Percentiles rank a stretch among this genome's conserved stretches.
These are phyloP conservation scores for Vitis amurensis DNA, from an alignment of 164 flowering plant species.

Conservation along the genomic window DNA sequence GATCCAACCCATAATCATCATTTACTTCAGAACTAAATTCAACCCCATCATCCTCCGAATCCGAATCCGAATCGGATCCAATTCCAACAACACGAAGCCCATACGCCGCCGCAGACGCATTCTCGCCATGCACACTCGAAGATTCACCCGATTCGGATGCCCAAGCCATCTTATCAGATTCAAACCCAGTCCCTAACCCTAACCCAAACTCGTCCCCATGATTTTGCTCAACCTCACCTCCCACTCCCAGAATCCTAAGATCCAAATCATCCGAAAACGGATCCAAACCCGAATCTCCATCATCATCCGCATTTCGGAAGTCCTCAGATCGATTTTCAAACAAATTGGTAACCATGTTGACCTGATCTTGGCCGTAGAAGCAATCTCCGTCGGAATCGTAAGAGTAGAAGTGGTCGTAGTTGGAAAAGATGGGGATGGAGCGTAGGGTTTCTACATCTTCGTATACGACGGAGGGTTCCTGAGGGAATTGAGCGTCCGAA, in stretches of 20 bases:
- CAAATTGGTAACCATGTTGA: background rate
- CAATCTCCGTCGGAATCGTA: background rate
- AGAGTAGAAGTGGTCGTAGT: background rate
- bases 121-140: background rate
- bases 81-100: conserved; percentile 20
- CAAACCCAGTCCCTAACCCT: conserved; percentile 14
- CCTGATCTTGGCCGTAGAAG: background rate
- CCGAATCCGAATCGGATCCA: conserved; percentile 11
- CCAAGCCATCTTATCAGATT: background rate
- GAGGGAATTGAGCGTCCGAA: background rate
- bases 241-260: background rate
- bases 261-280: conserved; percentile 13
- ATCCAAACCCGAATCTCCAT: conserved; percentile 8
- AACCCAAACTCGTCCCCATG: conserved; percentile 14
- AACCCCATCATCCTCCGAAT: conserved; percentile 2
- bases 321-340: background rate
- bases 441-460: background rate
- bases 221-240: background rate
- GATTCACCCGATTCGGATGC: background rate
- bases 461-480: background rate
- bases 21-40: background rate
- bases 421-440: background rate
- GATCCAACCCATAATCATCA: conserved; percentile 4
- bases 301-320: background rate
- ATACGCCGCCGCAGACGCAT: no score